These are phyloP conservation scores for Pleurotus cornucopiae DNA, from an alignment of 768 basidiomycete species.

Conservation along the genomic window DNA sequence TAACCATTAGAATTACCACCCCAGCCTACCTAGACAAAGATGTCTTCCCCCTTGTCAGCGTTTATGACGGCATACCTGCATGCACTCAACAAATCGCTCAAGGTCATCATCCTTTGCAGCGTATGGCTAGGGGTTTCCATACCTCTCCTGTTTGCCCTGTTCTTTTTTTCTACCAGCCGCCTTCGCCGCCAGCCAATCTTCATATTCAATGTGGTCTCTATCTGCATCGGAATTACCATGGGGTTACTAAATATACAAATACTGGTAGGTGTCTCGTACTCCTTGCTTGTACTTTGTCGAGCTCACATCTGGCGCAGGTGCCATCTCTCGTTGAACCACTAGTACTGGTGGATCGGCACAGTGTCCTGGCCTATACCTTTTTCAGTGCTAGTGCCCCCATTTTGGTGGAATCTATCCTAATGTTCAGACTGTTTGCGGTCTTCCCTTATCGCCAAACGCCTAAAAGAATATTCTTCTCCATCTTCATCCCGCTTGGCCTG, in stretches of 20 bases:
- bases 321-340: slow-evolving; percentile 2
- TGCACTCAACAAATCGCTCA: not conserved
- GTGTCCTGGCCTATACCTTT: slow-evolving; percentile 7
- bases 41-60: no score
- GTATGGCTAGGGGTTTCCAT: not conserved
- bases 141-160: slow-evolving; percentile 15
- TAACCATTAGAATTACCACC: no score
- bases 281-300: not conserved
- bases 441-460: slow-evolving; percentile 14
- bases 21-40: no score
- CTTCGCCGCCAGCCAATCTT: slow-evolving; percentile 17
- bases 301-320: not conserved
- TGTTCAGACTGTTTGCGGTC: slow-evolving; percentile 17
- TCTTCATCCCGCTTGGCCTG: slow-evolving; percentile 14
- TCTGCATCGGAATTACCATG: slow-evolving; percentile 16
- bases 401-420: slow-evolving; percentile 20
- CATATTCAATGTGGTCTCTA: slow-evolving; percentile 16
- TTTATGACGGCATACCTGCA: not conserved
- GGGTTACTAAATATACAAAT: slow-evolving; percentile 12
- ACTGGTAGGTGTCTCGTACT: not conserved
- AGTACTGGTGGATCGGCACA: not conserved
- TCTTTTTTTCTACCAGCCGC: slow-evolving; percentile 17
- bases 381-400: slow-evolving; percentile 12
- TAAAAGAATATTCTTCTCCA: slow-evolving; percentile 5
- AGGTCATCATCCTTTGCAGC: not conserved